Percentiles rank a stretch among this genome's conserved stretches.
Conservation (phyloP, 2,329 filamentous ascomycete genomes). For the Chaetomiaceae sp. region DNA sequence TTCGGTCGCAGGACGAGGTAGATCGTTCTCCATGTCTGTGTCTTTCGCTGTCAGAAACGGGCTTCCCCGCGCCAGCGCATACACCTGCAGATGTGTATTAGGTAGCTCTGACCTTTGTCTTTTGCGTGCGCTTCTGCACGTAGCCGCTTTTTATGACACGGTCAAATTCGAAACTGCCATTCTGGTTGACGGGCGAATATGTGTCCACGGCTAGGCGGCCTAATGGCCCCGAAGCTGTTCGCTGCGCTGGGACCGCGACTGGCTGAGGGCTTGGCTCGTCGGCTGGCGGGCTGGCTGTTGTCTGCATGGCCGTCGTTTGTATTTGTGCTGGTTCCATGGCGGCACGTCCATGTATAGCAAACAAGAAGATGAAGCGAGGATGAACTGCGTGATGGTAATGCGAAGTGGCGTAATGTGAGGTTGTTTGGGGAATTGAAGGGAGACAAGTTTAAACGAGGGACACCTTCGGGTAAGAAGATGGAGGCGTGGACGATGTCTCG, state of each 20-base stretch:
- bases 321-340: constrained; percentile 22
- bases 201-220: constrained; percentile 52
- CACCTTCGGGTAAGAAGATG: constrained; percentile 13
- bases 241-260: constrained; percentile 25
- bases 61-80: neutral
- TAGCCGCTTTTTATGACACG: constrained; percentile 85
- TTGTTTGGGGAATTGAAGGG: constrained; percentile 8
- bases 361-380: constrained; percentile 2
- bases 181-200: constrained; percentile 83
- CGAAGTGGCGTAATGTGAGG: neutral
- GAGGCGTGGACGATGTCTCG: neutral
- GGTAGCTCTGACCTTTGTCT: constrained; percentile 67
- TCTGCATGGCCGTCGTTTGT: constrained; percentile 20
- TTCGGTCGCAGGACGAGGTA: constrained; percentile 88
- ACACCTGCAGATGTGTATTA: constrained; percentile 1
- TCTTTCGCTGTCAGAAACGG: constrained; percentile 8
- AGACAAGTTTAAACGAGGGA: constrained; percentile 17
- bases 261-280: constrained; percentile 17
- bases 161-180: constrained; percentile 94
- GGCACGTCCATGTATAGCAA: constrained; percentile 12
- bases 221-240: constrained; percentile 28
- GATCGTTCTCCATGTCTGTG: constrained; percentile 79
- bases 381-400: neutral
- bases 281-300: constrained; percentile 16
- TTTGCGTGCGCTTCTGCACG: constrained; percentile 81